These are phyloP conservation scores for Pichia deserticola DNA, from an alignment of 805 yeast species.

Conservation along the genomic window DNA sequence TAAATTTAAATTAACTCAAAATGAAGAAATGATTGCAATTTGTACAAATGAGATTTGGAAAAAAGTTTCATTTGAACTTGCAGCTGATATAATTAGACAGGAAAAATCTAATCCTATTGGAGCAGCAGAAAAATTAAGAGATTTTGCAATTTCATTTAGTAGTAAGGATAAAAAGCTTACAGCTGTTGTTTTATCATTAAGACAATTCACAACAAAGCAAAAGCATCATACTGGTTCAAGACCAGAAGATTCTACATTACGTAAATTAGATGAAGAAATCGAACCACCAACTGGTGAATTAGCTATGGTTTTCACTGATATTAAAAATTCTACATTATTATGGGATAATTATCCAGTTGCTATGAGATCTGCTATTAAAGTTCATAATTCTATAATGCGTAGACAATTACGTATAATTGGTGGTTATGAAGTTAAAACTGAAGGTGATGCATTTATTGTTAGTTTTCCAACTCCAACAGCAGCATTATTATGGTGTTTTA, in stretches of 20 bases:
- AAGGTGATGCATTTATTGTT: conserved; percentile 99
- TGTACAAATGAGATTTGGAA: conserved; percentile 88
- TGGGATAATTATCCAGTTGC: conserved; percentile 94
- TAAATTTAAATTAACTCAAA: conserved; percentile 48
- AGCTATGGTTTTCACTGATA: conserved; percentile 96
- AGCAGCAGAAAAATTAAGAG: conserved; percentile 90
- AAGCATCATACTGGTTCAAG: conserved; percentile 34
- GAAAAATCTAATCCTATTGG: conserved; percentile 76
- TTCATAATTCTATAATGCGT: conserved; percentile 91
- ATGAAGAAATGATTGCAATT: conserved; percentile 79
- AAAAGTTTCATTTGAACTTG: conserved; percentile 69
- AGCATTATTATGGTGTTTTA: conserved; percentile 90
- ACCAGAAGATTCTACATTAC: conserved; percentile 68
- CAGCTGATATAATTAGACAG: conserved; percentile 83
- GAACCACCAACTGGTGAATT: conserved; percentile 91
- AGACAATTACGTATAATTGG: conserved; percentile 87
- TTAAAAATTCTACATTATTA: conserved; percentile 82
- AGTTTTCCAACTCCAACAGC: conserved; percentile 89
- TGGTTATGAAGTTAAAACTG: conserved; percentile 97
- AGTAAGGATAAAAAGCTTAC: conserved; percentile 62
- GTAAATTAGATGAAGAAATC: conserved; percentile 83
- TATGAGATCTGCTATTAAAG: conserved; percentile 94
- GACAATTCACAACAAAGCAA: conserved; percentile 37
- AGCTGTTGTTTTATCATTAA: conserved; percentile 70
- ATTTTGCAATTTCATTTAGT: conserved; percentile 91